These are phyloP conservation scores for Camelina neglecta DNA, from an alignment of 345 rosid genomes.

Conservation along the genomic window DNA sequence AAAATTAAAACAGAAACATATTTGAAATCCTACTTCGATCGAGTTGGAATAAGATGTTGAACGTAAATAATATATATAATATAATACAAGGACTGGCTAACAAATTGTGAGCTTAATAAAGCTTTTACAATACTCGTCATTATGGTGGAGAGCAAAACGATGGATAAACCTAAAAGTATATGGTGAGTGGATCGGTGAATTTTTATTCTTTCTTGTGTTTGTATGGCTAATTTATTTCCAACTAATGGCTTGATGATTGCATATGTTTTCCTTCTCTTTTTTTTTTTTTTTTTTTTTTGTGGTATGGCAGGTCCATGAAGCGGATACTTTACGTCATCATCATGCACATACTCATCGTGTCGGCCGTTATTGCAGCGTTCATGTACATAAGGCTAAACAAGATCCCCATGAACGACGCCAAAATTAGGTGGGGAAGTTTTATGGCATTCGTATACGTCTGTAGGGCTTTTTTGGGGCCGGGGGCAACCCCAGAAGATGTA, in stretches of 20 bases:
- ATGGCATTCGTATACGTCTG: neutral
- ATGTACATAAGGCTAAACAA: neutral
- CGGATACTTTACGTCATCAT: neutral
- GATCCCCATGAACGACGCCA: neutral
- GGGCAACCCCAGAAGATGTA: no score
- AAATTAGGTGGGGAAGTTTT: neutral
- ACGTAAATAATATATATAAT: neutral
- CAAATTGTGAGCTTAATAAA: neutral
- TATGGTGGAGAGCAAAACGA: neutral
- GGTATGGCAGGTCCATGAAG: neutral
- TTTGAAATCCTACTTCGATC: neutral
- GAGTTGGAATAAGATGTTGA: neutral
- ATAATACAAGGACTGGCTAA: no score
- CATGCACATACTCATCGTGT: slow-evolving; percentile 8
- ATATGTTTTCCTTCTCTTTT: neutral
- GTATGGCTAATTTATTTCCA: neutral
- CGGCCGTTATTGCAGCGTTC: neutral
- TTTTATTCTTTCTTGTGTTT: no score
- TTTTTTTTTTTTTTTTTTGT: neutral
- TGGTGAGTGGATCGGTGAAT: neutral
- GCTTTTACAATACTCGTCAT: no score
- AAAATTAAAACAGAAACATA: no score
- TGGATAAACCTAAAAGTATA: neutral
- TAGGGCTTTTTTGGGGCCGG: neutral
- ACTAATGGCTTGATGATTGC: neutral